Evolutionary conservation across 352 stramenopile genomes (phyloP), one percentile per base, ranked within the genome.

Genomic region (Phytopythium aichiense): DNA sequence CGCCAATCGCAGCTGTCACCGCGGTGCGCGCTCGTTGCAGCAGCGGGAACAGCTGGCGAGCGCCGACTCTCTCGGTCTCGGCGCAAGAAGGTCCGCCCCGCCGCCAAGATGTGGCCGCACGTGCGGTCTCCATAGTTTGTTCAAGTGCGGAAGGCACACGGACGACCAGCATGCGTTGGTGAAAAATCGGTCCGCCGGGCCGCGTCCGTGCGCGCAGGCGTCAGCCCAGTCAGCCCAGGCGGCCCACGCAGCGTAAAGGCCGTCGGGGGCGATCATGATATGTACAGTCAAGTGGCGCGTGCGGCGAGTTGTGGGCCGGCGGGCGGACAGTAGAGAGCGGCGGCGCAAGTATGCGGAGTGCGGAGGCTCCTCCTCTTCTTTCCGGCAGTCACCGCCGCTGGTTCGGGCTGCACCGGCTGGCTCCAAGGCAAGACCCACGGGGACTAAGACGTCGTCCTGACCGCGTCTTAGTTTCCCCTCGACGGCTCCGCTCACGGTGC

Each of bases 21-120:
- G 16, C 50, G 9, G 50, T 15, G 30, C 50, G 50, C 30, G 18
- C 50, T 56, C 30, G 50, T 23, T 56, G 16, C 50, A 56, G 50
- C 50, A 20, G 30, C 28, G 50, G 50, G 28, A 56, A 20, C 50
- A 56, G 50, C 15, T 56, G 52, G 51, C 33, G 51, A 18, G 12
- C 52, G 52, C 22, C 37, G 52, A 46, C 45, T 58, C 15, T 40
- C 52, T 58, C n/a, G 46, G 4, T 30, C 23, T 13, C 23, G 33
- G 12, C 20, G 13, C 20, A 35, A 9, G 7, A 58, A 40, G 52
- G 52, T 58, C 52, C 33, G 52, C 52, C 52, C 52, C 52, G 16
- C 30, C 42, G 28, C 50, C 42, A 49, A 28, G n/a, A 28, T 28
- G 42, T 28, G 42, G 13, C 13, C 18, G 18, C 40, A 43, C 38